Conservation (phyloP, 805 yeast genomes). For the Yamadazyma tumulicola region DNA sequence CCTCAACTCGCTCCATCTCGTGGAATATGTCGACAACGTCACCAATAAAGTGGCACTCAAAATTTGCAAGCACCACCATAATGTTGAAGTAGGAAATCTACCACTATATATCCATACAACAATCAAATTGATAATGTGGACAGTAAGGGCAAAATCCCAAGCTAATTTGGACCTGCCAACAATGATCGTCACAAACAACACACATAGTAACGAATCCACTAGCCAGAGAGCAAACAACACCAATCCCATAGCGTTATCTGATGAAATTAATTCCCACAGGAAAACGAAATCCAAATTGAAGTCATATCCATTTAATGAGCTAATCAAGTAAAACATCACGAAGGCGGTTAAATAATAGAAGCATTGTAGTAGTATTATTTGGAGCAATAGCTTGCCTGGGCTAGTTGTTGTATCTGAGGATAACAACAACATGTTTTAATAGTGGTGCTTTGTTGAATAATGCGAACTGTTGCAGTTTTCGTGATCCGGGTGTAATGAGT, state of each 20-base stretch:
- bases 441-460: too few species aligned
- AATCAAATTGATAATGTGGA: slow-evolving; percentile 73
- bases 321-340: slow-evolving; percentile 59
- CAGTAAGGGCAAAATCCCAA: slow-evolving; percentile 94
- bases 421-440: too few species aligned
- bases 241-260: slow-evolving; percentile 78
- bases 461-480: too few species aligned
- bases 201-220: slow-evolving; percentile 77
- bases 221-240: slow-evolving; percentile 76
- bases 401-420: slow-evolving; percentile 16
- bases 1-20: slow-evolving; percentile 87
- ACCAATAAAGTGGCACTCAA: slow-evolving; percentile 67
- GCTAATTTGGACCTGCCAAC: slow-evolving; percentile 93
- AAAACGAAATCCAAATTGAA: slow-evolving; percentile 70
- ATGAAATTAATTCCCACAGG: slow-evolving; percentile 71
- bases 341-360: slow-evolving; percentile 76
- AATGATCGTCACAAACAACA: slow-evolving; percentile 75
- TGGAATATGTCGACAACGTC: slow-evolving; percentile 80
- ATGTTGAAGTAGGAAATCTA: slow-evolving; percentile 62
- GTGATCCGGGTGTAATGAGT: too few species aligned
- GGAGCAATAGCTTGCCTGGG: slow-evolving; percentile 42
- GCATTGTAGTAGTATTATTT: slow-evolving; percentile 73
- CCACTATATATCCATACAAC: slow-evolving; percentile 66
- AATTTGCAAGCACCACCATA: slow-evolving; percentile 85
- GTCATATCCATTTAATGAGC: slow-evolving; percentile 67